phyloP scores from a whole-genome alignment of 192 early-diverging fungal genomes.

The Phlyctochytrium planicorne region DNA sequence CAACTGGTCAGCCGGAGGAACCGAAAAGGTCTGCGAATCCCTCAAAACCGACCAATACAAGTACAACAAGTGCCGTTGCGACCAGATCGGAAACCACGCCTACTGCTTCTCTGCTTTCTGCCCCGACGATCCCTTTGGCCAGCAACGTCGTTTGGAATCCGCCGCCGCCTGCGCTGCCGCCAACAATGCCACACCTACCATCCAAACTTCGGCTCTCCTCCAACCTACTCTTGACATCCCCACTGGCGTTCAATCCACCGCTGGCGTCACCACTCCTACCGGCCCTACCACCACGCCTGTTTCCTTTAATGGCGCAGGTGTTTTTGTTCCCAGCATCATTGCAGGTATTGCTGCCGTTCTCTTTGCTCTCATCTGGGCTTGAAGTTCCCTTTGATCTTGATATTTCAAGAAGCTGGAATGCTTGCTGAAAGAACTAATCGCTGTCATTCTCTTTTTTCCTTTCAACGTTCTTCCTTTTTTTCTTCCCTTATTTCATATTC shows the following conservation, averaged over 20 bases:
- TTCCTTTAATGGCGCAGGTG: neutral
- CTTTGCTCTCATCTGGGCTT: too few relatives aligned
- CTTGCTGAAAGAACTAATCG: too few relatives aligned
- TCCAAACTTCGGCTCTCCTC: too few relatives aligned
- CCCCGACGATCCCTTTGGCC: neutral
- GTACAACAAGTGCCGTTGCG: neutral
- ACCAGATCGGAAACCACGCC: neutral
- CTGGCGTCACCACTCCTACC: neutral
- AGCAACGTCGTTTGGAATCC: neutral
- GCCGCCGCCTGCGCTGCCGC: neutral
- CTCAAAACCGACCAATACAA: neutral
- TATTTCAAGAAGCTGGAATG: too few relatives aligned
- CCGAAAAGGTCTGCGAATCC: neutral
- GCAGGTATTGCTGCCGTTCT: too few relatives aligned
- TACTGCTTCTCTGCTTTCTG: neutral
- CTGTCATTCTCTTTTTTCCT: too few relatives aligned
- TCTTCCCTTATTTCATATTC: too few relatives aligned
- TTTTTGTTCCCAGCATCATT: neutral
- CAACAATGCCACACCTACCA: neutral
- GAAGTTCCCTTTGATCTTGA: too few relatives aligned
- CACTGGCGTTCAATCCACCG: too few relatives aligned
- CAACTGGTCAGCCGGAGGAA: neutral
- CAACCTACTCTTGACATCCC: too few relatives aligned
- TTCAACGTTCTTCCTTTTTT: too few relatives aligned
- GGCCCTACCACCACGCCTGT: neutral